Conservation (phyloP, 1,284 basidiomycete species). For the Puccinia triticina region DNA sequence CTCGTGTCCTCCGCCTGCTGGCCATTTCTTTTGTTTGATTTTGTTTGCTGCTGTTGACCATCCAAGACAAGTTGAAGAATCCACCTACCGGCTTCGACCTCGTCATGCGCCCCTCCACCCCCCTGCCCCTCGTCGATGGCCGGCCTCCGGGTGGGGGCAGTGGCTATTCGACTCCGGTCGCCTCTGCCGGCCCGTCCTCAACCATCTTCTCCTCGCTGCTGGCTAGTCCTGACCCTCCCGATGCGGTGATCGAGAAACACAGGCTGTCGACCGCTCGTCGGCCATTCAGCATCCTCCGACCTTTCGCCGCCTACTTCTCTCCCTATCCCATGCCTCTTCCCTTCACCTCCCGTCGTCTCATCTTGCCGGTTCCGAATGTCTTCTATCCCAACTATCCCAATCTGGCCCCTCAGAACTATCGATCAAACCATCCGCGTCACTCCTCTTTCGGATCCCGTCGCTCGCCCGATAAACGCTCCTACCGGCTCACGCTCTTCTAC, state of each 20-base stretch:
- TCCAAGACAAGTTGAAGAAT: no score
- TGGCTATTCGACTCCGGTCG: constrained; percentile 34
- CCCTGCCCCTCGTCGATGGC: constrained; percentile 34
- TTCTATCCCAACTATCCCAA: constrained; percentile 32
- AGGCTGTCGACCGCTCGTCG: constrained; percentile 28
- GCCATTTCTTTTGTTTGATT: neutral
- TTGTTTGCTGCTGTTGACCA: no score
- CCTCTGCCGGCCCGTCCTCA: constrained; percentile 46
- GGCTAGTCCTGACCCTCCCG: constrained; percentile 37
- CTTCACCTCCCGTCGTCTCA: constrained; percentile 32
- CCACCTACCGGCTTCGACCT: neutral
- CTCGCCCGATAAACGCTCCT: constrained; percentile 43
- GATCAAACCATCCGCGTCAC: constrained; percentile 48
- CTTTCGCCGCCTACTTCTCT: constrained; percentile 42
- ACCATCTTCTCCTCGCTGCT: constrained; percentile 48
- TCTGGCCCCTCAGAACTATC: constrained; percentile 35
- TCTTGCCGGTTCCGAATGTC: constrained; percentile 42
- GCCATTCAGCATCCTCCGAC: constrained; percentile 15
- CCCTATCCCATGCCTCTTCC: constrained; percentile 49
- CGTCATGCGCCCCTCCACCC: constrained; percentile 29
- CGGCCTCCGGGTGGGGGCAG: constrained; percentile 11
- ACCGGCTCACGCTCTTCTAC: constrained; percentile 52
- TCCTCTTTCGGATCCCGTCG: constrained; percentile 27
- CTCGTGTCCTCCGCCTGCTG: neutral
- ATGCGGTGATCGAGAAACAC: constrained; percentile 52